Conservation (phyloP, 75 land plant species). For the Picea glauca region DNA sequence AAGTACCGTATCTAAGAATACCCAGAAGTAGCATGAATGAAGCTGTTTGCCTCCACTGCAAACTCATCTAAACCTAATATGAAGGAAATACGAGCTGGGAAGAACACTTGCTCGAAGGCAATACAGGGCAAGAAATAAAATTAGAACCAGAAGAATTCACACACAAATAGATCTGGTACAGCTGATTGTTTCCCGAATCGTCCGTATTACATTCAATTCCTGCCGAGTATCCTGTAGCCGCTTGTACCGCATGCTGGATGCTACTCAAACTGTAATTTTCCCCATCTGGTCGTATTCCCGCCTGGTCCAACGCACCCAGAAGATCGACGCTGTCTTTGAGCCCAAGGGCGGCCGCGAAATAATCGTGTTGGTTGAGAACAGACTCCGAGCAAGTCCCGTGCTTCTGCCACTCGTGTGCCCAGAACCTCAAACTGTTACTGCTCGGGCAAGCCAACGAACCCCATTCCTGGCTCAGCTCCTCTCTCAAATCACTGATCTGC, state of each 20-base stretch:
- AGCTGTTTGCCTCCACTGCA: neutral
- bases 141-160: slow-evolving; percentile 58
- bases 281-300: slow-evolving; percentile 43
- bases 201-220: slow-evolving; percentile 76
- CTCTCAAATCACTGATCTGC: slow-evolving; percentile 48
- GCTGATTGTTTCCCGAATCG: slow-evolving; percentile 43
- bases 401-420: slow-evolving; percentile 88
- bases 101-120: slow-evolving; percentile 31
- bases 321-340: slow-evolving; percentile 39
- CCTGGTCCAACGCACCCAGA: slow-evolving; percentile 30
- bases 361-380: slow-evolving; percentile 45
- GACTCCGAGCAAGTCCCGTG: slow-evolving; percentile 80
- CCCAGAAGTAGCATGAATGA: too few species aligned
- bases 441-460: slow-evolving; percentile 71
- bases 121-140: slow-evolving; percentile 63
- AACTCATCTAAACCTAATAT: neutral
- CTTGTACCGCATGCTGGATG: slow-evolving; percentile 42
- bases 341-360: slow-evolving; percentile 50
- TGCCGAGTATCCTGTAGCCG: slow-evolving; percentile 37
- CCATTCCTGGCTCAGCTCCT: slow-evolving; percentile 45
- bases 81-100: slow-evolving; percentile 43
- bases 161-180: slow-evolving; percentile 82
- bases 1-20: too few species aligned
- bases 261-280: slow-evolving; percentile 25
- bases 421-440: slow-evolving; percentile 43